Base-by-base conservation (phyloP, 192 early-diverging fungal genomes). In the Neocallimastix lanati region DNA sequence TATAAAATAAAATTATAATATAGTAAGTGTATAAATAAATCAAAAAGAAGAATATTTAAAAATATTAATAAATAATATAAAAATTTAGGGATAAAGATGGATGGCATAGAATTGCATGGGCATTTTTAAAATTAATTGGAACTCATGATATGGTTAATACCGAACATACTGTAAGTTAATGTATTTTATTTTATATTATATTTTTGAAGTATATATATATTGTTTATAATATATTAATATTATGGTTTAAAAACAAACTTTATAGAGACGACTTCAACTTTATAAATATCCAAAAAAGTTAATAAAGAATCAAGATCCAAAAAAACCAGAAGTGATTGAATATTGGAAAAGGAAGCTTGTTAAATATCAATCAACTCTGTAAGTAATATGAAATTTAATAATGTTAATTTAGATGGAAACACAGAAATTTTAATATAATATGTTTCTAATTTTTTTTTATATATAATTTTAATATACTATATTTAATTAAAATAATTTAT, bases 81-180 rank as follows among this genome's bases (percentile, higher is more conserved):
- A 29, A 35, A 27, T 16, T 3, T 27, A 79, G 78, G 78, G 76
- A 79, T 28, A 76, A 78, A 36, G 87, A 86, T 76, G 85, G 85
- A n/a, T 88, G 85, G 84, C 35, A 84, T 40, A 81, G 83, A 28
- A 80, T 88, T 28, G 83, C 85, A 16, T 88, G 85, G 85, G 87
- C 83, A n/a, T 88, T 86, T 78, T 58, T 88, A 27, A 87, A 87
- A 81, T 38, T 86, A 12, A 36, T 88, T 50, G 82, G 79, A 13
- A 76, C 67, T 13, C 28, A 76, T 37, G 81, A 78, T 4, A 28
- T 81, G 40, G 35, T 83, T 29, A 88, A 86, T 76, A 84, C 84
- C 1, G 85, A 86, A 76, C 78, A 30, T 28, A 78, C 76, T 29
- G 81, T 82, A 82, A 16, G 79, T 33, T 33, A 33, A 33, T 33